Percentiles rank a stretch among this genome's conserved stretches.
Evolutionary conservation across 176 grass and related monocot species (phyloP).

Genomic region (Carex scoparia): DNA sequence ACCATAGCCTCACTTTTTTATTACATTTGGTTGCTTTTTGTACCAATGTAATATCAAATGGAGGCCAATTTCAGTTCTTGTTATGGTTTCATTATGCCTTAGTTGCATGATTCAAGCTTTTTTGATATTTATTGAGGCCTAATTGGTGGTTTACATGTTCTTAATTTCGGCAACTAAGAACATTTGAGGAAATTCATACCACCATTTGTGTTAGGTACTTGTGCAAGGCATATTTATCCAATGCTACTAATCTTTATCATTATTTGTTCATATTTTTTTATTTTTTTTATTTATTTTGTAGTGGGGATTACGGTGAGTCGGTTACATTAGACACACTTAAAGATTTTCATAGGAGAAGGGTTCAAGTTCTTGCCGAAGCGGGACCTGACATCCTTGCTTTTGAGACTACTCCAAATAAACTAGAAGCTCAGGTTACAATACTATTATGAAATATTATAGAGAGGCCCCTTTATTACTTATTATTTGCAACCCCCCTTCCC

Average conservation of each 20-base stretch:
- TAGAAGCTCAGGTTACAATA: constrained; percentile 74
- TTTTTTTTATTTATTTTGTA: constrained; percentile 31
- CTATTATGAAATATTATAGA: neutral
- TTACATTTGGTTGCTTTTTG: neutral
- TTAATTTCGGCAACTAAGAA: neutral
- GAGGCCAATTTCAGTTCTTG: neutral
- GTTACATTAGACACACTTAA: constrained; percentile 62
- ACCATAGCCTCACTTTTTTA: too few species aligned
- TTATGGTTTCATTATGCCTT: neutral
- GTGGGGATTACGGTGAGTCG: constrained; percentile 75
- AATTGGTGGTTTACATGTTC: neutral
- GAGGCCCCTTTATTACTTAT: neutral
- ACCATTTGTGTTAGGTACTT: neutral
- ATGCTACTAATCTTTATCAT: constrained; percentile 1
- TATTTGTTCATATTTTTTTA: neutral
- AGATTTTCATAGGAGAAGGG: constrained; percentile 76
- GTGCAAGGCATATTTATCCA: neutral
- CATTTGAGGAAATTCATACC: neutral
- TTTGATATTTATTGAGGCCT: neutral
- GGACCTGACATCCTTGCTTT: constrained; percentile 86
- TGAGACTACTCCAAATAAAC: constrained; percentile 93
- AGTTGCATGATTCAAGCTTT: neutral
- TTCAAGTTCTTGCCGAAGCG: constrained; percentile 73
- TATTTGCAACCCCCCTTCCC: neutral
- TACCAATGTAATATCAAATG: neutral